phyloP scores from a whole-genome alignment of 2,329 filamentous ascomycete genomes.

The Cercospora zeae-maydis region DNA sequence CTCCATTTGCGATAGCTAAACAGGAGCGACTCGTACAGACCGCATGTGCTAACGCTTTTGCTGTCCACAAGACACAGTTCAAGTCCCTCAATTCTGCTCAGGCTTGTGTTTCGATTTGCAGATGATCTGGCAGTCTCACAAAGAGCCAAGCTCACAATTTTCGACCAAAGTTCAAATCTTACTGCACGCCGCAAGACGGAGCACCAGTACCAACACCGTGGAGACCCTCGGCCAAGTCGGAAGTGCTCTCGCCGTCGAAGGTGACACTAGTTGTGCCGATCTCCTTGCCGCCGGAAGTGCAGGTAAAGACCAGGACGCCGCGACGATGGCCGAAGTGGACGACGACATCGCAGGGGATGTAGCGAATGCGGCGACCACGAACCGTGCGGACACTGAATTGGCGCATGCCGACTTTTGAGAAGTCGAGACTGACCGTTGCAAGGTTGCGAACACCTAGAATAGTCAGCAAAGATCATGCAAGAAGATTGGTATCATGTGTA shows the following conservation, averaged over 20 bases:
- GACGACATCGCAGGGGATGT: not conserved
- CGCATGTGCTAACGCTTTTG: too few relatives aligned
- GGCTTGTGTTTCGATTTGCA: too few relatives aligned
- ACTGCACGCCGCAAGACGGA: slow-evolving; percentile 8
- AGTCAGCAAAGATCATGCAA: not conserved
- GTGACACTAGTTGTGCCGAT: slow-evolving; percentile 6
- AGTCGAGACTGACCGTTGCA: slow-evolving; percentile 6
- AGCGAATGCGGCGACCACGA: not conserved
- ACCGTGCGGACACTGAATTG: too few relatives aligned
- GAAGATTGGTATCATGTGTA: not conserved
- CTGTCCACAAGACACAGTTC: too few relatives aligned
- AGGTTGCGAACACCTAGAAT: slow-evolving; percentile 3
- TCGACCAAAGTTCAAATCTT: not conserved
- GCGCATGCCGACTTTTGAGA: slow-evolving; percentile 1
- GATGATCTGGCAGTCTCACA: too few relatives aligned
- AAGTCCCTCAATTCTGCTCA: too few relatives aligned
- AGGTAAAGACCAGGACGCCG: slow-evolving; percentile 11
- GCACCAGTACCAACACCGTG: not conserved
- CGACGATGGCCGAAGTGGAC: slow-evolving; percentile 10
- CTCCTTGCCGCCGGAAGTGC: not conserved
- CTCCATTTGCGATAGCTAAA: too few relatives aligned
- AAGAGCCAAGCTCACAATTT: too few relatives aligned
- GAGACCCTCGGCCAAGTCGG: not conserved
- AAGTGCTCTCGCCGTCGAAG: slow-evolving; percentile 4
- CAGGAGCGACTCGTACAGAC: too few relatives aligned